Evolutionary conservation across 2,329 filamentous ascomycete genomes (phyloP), one percentile per base, ranked within the genome.

Genomic region (Aureobasidium namibiae): DNA sequence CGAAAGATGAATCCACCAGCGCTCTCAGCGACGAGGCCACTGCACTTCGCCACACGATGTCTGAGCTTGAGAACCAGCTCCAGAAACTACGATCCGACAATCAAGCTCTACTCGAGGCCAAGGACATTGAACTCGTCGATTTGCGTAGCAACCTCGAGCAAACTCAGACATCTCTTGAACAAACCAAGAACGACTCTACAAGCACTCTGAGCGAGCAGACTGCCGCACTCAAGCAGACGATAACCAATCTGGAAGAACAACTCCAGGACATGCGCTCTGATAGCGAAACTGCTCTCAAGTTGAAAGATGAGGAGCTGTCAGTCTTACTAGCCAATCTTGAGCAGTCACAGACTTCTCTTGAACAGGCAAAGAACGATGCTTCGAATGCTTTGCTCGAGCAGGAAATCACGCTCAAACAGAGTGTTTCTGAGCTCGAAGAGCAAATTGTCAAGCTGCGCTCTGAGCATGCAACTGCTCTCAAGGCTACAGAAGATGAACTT

Each of bases 271-370:
- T 29, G 4, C 39, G 53, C 14, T 46, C 39, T 10, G 41, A 50
- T 44, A 44, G 31, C 11, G 56, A 59, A 34, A 26, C 1, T 16
- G 36, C n/a, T 24, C 18, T 46, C n/a, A 59, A 59, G 23, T 21
- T 26, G 21, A 62, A 56, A 16, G 59, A 59, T 31, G 48, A 34
- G 13, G 60, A 61, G 46, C 56, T 63, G 4, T 57, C 41, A 45
- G 61, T 48, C 29, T 16, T 62, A 4, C 52, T 33, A 10, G 29
- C 18, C 16, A 45, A 50, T 8, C 45, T 57, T 6, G 44, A 60
- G 7, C 21, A 53, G 34, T 50, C 57, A 11, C 48, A 50, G 6
- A 36, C 16, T 41, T 13, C 48, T 49, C 54, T 57, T 10, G 54
- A 57, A 41, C 31, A 59, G 18, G 34, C 24, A 13, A 49, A 49